A percentile compares a stretch with the other conserved stretches of the same genome.
Evolutionary conservation across 140 eudicot species (phyloP).

Genomic region (Erigeron philadelphicus): DNA sequence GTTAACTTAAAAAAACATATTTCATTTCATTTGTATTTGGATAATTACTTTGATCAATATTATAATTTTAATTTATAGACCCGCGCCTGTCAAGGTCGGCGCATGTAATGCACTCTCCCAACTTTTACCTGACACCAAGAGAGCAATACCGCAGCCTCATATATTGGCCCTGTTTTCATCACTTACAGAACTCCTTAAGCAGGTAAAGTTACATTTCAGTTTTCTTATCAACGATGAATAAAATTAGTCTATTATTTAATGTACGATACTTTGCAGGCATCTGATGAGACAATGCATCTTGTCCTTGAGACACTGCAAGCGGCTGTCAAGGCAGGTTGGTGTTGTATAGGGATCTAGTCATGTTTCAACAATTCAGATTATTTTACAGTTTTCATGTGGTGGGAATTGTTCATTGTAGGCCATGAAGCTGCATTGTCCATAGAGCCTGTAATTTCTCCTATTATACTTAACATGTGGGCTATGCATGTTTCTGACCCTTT

Average conservation of each 20-base stretch:
- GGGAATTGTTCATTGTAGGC: slow-evolving; percentile 41
- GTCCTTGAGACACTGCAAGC: slow-evolving; percentile 93
- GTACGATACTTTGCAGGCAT: slow-evolving; percentile 51
- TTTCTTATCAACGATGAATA: slow-evolving; percentile 10
- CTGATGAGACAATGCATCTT: slow-evolving; percentile 94
- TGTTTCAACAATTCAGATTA: neutral
- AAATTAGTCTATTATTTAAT: slow-evolving; percentile 12
- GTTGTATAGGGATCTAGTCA: slow-evolving; percentile 3
- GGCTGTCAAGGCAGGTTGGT: slow-evolving; percentile 68
- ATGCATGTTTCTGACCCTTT: slow-evolving; percentile 89
- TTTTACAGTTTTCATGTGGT: neutral
- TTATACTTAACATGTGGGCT: slow-evolving; percentile 90
- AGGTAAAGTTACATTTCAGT: slow-evolving; percentile 39
- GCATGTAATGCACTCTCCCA: slow-evolving; percentile 85
- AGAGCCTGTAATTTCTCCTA: slow-evolving; percentile 81
- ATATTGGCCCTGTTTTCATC: slow-evolving; percentile 65
- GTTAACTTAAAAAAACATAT: neutral
- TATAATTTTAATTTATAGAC: slow-evolving; percentile 32
- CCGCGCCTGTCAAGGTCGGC: slow-evolving; percentile 93
- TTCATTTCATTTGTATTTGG: slow-evolving; percentile 2
- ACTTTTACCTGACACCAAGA: slow-evolving; percentile 66
- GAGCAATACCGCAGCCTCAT: slow-evolving; percentile 62
- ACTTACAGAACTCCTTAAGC: slow-evolving; percentile 81
- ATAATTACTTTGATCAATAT: neutral
- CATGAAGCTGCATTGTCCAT: slow-evolving; percentile 65